Percentiles rank a stretch among this genome's conserved stretches.
Evolutionary conservation across 768 basidiomycete species (phyloP).

Genomic region (Kwoniella shandongensis): DNA sequence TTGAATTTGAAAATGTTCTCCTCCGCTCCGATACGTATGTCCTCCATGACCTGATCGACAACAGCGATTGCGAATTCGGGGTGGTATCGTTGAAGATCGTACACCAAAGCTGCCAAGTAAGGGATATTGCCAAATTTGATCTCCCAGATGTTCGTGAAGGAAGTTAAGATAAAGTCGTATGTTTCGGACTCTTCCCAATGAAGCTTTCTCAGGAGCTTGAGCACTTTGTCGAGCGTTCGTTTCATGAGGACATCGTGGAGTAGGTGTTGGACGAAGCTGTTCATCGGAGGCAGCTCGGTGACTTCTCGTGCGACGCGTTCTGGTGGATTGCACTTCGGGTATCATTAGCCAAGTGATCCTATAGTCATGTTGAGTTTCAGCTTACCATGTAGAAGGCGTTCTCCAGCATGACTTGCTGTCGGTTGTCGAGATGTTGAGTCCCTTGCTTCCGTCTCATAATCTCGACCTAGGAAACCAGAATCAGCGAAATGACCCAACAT

Average conservation of each 20-base stretch:
- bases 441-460: slow-evolving; percentile 92
- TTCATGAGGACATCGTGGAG: slow-evolving; percentile 89
- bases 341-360: slow-evolving; percentile 4
- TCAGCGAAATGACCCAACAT: background rate
- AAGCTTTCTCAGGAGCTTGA: slow-evolving; percentile 86
- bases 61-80: slow-evolving; percentile 82
- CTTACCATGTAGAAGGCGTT: slow-evolving; percentile 95
- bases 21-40: slow-evolving; percentile 84
- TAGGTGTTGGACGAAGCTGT: slow-evolving; percentile 93
- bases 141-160: slow-evolving; percentile 99
- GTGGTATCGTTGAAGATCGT: slow-evolving; percentile 90
- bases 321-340: slow-evolving; percentile 85
- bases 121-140: slow-evolving; percentile 87
- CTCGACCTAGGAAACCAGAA: slow-evolving; percentile 65
- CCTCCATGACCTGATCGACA: slow-evolving; percentile 92
- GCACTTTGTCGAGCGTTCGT: slow-evolving; percentile 91
- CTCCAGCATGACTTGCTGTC: slow-evolving; percentile 83
- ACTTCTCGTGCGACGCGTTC: slow-evolving; percentile 82
- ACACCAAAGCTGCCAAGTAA: slow-evolving; percentile 88
- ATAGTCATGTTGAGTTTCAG: too few relatives aligned
- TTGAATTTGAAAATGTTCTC: slow-evolving; percentile 93
- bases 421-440: slow-evolving; percentile 86
- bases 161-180: slow-evolving; percentile 69
- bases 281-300: slow-evolving; percentile 79
- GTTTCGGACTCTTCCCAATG: slow-evolving; percentile 84